Percentiles rank a stretch among this genome's conserved stretches.
Evolutionary conservation across 1,284 basidiomycete genomes (phyloP).

Genomic region (Trichosporon sp.): DNA sequence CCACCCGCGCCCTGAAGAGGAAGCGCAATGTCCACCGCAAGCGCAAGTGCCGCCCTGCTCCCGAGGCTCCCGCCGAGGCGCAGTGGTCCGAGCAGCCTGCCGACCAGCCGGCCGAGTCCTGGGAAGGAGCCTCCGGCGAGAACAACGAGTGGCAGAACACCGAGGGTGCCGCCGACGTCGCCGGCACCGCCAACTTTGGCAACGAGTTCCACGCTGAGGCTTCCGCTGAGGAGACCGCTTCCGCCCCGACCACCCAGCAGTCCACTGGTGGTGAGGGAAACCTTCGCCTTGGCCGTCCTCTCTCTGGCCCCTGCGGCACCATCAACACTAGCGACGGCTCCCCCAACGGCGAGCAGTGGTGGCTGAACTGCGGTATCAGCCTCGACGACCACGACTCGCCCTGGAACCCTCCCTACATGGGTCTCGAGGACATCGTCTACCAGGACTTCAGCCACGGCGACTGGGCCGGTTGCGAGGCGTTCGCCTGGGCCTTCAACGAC

Average conservation of each 20-base stretch:
- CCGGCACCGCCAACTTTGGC: neutral
- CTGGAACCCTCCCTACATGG: slow-evolving; percentile 50
- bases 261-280: neutral
- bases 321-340: slow-evolving; percentile 45
- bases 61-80: neutral
- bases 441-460: neutral
- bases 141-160: neutral
- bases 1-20: neutral
- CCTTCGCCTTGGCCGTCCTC: neutral
- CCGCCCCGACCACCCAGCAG: neutral
- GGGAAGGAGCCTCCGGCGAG: neutral
- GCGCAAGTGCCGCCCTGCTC: neutral
- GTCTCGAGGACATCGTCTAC: slow-evolving; percentile 52
- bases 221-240: neutral
- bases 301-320: slow-evolving; percentile 34
- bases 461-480: neutral
- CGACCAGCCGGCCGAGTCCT: neutral
- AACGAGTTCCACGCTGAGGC: neutral
- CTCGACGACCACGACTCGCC: slow-evolving; percentile 30
- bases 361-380: slow-evolving; percentile 70
- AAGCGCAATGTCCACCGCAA: neutral
- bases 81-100: neutral
- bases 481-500: neutral
- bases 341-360: slow-evolving; percentile 70
- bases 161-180: neutral